Conservation (phyloP, 148 eudicot genomes). For the Simmondsia chinensis region DNA sequence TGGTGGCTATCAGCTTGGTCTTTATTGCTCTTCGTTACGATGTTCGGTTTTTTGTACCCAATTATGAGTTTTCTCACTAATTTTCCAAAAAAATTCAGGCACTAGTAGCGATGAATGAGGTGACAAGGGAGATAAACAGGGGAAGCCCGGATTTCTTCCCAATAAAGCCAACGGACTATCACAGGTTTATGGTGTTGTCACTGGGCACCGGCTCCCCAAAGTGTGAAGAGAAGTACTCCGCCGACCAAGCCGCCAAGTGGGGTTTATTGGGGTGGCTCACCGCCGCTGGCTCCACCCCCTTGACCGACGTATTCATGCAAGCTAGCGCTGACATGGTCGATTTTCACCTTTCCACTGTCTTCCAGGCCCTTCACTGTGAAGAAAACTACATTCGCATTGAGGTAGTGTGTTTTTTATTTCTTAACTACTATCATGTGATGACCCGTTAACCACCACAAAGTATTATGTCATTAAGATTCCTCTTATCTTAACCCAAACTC, state of each 20-base stretch:
- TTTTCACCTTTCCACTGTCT: conserved; percentile 18
- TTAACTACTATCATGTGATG: background rate
- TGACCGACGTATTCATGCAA: conserved; percentile 27
- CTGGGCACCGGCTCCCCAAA: conserved; percentile 29
- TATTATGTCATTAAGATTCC: background rate
- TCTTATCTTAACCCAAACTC: too few species aligned
- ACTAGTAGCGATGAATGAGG: conserved; percentile 27
- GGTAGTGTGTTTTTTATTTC: conserved; percentile 4
- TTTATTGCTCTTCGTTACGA: too few species aligned
- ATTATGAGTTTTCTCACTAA: too few species aligned
- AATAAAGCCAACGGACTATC: conserved; percentile 19
- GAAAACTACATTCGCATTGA: conserved; percentile 39
- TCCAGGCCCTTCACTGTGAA: conserved; percentile 25
- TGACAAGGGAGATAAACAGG: conserved; percentile 22
- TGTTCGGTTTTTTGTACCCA: too few species aligned
- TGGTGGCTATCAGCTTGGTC: too few species aligned
- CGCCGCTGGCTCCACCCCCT: conserved; percentile 16
- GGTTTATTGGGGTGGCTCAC: conserved; percentile 29
- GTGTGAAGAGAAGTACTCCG: conserved; percentile 14
- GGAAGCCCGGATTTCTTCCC: conserved; percentile 25
- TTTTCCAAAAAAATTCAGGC: conserved; percentile 14
- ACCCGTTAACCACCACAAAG: background rate
- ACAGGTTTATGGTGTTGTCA: conserved; percentile 24
- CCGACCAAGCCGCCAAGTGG: conserved; percentile 22
- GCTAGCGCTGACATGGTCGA: conserved; percentile 43